Base-by-base conservation (phyloP, 164 flowering plant genomes). In the Amborella trichopoda region DNA sequence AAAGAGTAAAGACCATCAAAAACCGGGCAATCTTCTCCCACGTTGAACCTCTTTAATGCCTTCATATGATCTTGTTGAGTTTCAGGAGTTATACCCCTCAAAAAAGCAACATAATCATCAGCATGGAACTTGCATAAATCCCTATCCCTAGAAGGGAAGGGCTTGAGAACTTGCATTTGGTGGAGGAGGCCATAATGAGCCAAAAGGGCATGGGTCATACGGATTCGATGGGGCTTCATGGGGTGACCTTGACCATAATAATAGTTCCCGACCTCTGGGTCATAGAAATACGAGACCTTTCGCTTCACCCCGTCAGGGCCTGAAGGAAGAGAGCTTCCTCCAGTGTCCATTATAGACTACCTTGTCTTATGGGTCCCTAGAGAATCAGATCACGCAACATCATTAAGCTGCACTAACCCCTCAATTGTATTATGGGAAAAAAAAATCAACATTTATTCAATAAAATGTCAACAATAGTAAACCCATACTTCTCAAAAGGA, bases 221-320 rank as follows among this genome's bases (percentile, higher is more conserved):
- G 67, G 22, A 76, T 73, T 23, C 81, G 58, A 40, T 75, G 81
- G 0, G 81, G 81, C 61, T 75, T 75, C 81, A 75, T 75, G 0
- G 80, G 77, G 59, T 72, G 80, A 24, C 80, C 80, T 38, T 72
- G 77, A 13, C 77, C 77, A 53, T 75, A 75, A 38, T 72, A 72
- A 53, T 72, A 75, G 47, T 75, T 75, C 0, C 81, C 81, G 28
- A 76, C 74, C 52, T 76, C 81, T 2, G 81, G 72, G 13, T 76
- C 81, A 58, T 76, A 76, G 54, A 71, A 74, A 46, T 74, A 74
- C 1, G 58, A 53, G 6, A 74, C 69, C 44, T 66, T 74, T 45
- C 76, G 61, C 62, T 73, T 73, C 44, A 56, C 54, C 23, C 72
- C 75, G 55, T 73, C 78, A 6, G 75, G 56, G 4, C 75, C 78